Base-by-base conservation (phyloP, 129 eudicot genomes). In the Flaveria trinervia region DNA sequence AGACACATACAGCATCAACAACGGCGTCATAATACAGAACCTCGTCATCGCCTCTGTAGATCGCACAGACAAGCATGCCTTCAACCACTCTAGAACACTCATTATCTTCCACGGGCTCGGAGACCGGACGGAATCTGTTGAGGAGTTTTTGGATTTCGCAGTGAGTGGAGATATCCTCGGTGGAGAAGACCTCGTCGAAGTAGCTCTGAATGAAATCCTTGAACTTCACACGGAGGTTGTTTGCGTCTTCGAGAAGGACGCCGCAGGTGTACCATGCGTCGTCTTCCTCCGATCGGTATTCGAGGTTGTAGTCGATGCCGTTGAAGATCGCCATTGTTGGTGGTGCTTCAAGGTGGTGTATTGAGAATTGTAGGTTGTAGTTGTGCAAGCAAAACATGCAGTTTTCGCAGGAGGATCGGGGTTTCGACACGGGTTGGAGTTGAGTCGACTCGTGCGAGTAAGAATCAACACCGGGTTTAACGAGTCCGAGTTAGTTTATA, bases 1-100 rank as follows among this genome's bases (percentile, higher is more conserved):
- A 62, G 23, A 18, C 28, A 68, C 89, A 39, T 77, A 92, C 96
- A 79, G 79, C 89, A 9, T 89, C 90, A 67, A 87, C 84, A 65
- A 87, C 6, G 75, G 97, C 97, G 73, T 92, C 97, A 78, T 77
- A 92, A 78, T 68, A 92, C 39, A 83, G 88, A 28, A 82, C 71
- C 9, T 81, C 83, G 9, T 76, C 79, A 10, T 76, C 81, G 45
- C 44, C 68, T 73, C 17, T 60, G 9, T 74, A 80, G 0, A 49
- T 26, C 15, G 92, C 95, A 71, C 95, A 92, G 12, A 87, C 89
- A 3, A 2, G 43, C 78, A 78, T 82, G 44, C 89, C 88, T 70
- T 83, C 55, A 0, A 13, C 50, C 15, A 92, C 83, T 49, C 41
- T 78, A 1, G 69, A 57, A 62, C 97, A 92, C 77, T 92, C 83